phyloP scores from a whole-genome alignment of 2,329 filamentous ascomycete species.

The Diaporthe amygdali region DNA sequence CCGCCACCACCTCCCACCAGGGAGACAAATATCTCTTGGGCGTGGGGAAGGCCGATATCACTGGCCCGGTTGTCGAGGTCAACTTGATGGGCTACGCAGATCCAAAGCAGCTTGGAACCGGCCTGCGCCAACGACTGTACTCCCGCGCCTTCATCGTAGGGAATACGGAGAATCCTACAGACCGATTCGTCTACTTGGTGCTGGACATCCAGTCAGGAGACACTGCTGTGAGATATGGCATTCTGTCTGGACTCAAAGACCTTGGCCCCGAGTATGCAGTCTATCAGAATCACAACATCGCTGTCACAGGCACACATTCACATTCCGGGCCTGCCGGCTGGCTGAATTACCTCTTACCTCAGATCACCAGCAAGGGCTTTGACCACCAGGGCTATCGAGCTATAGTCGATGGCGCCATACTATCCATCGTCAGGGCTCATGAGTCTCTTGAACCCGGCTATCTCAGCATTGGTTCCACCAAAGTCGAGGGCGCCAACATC shows the following conservation, averaged over 20 bases:
- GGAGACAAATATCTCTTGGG: slow-evolving; percentile 55
- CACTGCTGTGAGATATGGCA: slow-evolving; percentile 83
- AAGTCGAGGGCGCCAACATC: slow-evolving; percentile 78
- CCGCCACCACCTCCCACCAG: background rate
- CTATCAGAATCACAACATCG: slow-evolving; percentile 80
- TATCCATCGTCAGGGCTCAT: slow-evolving; percentile 84
- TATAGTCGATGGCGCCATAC: slow-evolving; percentile 81
- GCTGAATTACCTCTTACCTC: slow-evolving; percentile 90
- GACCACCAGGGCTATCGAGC: slow-evolving; percentile 84
- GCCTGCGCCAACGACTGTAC: slow-evolving; percentile 83
- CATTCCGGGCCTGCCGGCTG: slow-evolving; percentile 90
- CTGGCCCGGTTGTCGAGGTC: slow-evolving; percentile 82
- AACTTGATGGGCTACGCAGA: slow-evolving; percentile 91
- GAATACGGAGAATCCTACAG: slow-evolving; percentile 64
- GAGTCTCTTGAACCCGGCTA: slow-evolving; percentile 68
- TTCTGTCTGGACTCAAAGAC: slow-evolving; percentile 71
- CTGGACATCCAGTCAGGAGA: slow-evolving; percentile 88
- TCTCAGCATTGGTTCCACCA: slow-evolving; percentile 71
- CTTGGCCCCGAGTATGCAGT: slow-evolving; percentile 75
- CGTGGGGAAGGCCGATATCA: slow-evolving; percentile 60
- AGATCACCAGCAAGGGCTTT: slow-evolving; percentile 87
- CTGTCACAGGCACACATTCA: slow-evolving; percentile 90
- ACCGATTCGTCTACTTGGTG: slow-evolving; percentile 84
- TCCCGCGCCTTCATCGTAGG: slow-evolving; percentile 88
- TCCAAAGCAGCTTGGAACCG: slow-evolving; percentile 77